phyloP scores from a whole-genome alignment of 495 filamentous ascomycete genomes.

The Lophiotrema nucula region DNA sequence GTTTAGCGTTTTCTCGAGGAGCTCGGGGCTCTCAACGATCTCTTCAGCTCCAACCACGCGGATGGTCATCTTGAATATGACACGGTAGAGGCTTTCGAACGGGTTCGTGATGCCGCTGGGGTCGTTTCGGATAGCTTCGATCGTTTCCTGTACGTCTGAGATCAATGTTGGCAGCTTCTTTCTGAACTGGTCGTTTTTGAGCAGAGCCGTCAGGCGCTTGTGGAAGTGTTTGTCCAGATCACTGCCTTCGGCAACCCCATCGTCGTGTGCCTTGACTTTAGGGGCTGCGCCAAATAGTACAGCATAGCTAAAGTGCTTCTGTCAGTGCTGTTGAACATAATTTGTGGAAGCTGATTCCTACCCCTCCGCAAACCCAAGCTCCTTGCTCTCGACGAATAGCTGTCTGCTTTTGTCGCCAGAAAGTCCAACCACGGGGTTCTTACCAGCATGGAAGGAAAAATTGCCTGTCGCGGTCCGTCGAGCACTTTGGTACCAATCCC shows the following conservation, averaged over 20 bases:
- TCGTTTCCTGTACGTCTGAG: slow-evolving; percentile 35
- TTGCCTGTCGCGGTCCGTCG: slow-evolving; percentile 37
- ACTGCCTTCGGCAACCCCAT: background rate
- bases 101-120: slow-evolving; percentile 43
- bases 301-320: slow-evolving; percentile 10
- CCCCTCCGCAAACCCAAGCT: slow-evolving; percentile 46
- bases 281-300: slow-evolving; percentile 29
- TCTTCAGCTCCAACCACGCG: slow-evolving; percentile 42
- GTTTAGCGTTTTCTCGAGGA: slow-evolving; percentile 39
- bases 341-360: slow-evolving; percentile 19
- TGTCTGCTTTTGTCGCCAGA: slow-evolving; percentile 44
- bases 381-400: slow-evolving; percentile 47
- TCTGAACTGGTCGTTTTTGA: slow-evolving; percentile 32
- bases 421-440: slow-evolving; percentile 44
- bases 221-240: slow-evolving; percentile 3
- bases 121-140: slow-evolving; percentile 36
- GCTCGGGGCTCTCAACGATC: slow-evolving; percentile 42
- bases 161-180: slow-evolving; percentile 37
- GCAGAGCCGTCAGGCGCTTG: slow-evolving; percentile 5
- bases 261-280: slow-evolving; percentile 1
- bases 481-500: slow-evolving; percentile 31
- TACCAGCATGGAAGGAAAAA: slow-evolving; percentile 53
- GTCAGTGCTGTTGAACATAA: background rate
- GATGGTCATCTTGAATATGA: slow-evolving; percentile 47
- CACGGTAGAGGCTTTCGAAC: slow-evolving; percentile 43